Evolutionary conservation across 805 yeast genomes (phyloP).

Genomic region (Tetrapisispora fleetii): DNA sequence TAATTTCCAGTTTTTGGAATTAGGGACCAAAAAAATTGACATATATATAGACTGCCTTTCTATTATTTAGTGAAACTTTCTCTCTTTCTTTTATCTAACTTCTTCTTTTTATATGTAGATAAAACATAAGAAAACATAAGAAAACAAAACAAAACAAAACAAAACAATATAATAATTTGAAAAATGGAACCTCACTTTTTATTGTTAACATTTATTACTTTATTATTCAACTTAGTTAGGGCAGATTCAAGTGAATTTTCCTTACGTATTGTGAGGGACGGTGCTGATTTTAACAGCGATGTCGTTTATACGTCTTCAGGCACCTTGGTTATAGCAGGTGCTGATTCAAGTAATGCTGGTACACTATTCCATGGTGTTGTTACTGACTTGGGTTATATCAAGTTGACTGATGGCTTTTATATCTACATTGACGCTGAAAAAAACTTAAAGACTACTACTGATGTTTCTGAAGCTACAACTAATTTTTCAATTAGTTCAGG

Average conservation of each 20-base stretch:
- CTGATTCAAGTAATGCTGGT: not conserved
- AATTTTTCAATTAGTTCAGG: conserved; percentile 32
- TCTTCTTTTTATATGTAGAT: no score
- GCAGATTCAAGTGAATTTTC: not conserved
- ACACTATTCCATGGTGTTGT: conserved; percentile 7
- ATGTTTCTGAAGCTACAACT: conserved; percentile 18
- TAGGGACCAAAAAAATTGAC: no score
- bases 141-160: no score
- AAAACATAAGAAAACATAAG: no score
- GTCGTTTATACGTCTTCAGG: not conserved
- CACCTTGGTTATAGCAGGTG: not conserved
- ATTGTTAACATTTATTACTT: not conserved
- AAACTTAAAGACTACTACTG: conserved; percentile 14
- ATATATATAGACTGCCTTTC: no score
- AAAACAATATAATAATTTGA: no score
- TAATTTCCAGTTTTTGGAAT: no score
- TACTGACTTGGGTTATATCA: conserved; percentile 28
- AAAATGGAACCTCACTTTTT: not conserved
- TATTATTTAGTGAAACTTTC: no score
- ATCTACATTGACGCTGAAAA: conserved; percentile 23
- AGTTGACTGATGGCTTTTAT: conserved; percentile 21
- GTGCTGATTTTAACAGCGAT: not conserved
- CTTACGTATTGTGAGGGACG: not conserved
- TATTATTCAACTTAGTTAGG: not conserved
- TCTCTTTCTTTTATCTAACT: no score